Conservation (phyloP, 768 basidiomycete species). For the Boletus edulis region DNA sequence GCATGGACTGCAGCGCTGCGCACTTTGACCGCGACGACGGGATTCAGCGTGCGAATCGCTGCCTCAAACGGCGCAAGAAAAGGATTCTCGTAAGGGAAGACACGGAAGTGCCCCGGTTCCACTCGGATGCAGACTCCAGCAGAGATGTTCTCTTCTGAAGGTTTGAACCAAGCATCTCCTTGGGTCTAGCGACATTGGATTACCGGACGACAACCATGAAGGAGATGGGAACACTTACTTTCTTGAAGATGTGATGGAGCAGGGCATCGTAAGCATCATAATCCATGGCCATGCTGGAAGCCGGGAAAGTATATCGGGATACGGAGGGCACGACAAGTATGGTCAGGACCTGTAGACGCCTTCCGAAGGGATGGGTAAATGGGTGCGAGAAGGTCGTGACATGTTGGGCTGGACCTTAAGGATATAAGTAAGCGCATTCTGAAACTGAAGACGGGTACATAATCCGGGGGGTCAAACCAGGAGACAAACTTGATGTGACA, state of each 20-base stretch:
- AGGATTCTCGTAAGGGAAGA: conserved; percentile 85
- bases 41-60: conserved; percentile 72
- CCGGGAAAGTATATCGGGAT: background rate
- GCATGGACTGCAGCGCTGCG: conserved; percentile 80
- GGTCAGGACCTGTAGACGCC: background rate
- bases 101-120: conserved; percentile 65
- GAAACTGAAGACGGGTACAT: background rate
- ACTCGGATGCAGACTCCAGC: conserved; percentile 77
- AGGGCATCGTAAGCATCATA: conserved; percentile 82
- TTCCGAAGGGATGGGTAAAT: background rate
- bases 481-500: background rate
- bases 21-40: conserved; percentile 81
- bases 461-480: background rate
- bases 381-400: background rate
- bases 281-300: conserved; percentile 30
- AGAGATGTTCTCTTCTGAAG: conserved; percentile 76
- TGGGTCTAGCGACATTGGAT: conserved; percentile 52
- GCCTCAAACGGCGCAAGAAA: conserved; percentile 80
- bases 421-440: conserved; percentile 21
- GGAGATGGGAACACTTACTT: conserved; percentile 40
- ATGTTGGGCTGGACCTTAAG: background rate
- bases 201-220: background rate
- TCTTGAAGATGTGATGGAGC: conserved; percentile 76
- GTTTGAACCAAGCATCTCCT: conserved; percentile 84
- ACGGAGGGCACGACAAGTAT: background rate